Evolutionary conservation across 441 rosid genomes (phyloP).

Genomic region (Gossypium schwendimanii): DNA sequence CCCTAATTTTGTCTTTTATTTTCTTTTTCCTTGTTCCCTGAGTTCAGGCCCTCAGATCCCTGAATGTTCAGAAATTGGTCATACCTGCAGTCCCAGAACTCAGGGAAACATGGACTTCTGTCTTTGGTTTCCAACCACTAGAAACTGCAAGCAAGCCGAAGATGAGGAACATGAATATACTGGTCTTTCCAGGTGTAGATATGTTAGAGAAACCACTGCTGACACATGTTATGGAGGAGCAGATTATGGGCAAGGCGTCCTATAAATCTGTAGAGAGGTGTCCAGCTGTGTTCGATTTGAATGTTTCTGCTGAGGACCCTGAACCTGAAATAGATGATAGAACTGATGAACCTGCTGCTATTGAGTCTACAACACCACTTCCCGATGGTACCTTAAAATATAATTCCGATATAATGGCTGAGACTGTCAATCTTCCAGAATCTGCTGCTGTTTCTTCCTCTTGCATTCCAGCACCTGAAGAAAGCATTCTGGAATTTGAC

Average conservation of each 20-base stretch:
- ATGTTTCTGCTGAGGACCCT: constrained; percentile 21
- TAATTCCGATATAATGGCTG: constrained; percentile 22
- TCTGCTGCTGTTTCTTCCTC: not conserved
- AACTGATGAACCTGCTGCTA: constrained; percentile 22
- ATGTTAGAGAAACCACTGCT: constrained; percentile 68
- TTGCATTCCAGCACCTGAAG: not conserved
- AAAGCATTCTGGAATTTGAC: constrained; percentile 4
- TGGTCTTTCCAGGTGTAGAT: constrained; percentile 89
- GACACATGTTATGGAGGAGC: constrained; percentile 16
- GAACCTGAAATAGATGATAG: constrained; percentile 15
- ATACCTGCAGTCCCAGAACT: constrained; percentile 92
- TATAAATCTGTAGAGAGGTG: constrained; percentile 20
- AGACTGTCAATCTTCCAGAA: constrained; percentile 13
- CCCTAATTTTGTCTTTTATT: not conserved
- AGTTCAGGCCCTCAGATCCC: constrained; percentile 63
- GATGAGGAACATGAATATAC: constrained; percentile 57
- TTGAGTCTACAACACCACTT: constrained; percentile 24
- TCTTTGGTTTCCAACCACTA: constrained; percentile 69
- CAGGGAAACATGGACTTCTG: constrained; percentile 79
- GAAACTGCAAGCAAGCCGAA: constrained; percentile 34
- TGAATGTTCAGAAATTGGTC: constrained; percentile 70
- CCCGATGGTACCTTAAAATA: constrained; percentile 26
- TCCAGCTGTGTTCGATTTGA: constrained; percentile 27
- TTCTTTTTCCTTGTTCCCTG: constrained; percentile 2
- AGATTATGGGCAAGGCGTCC: constrained; percentile 18